A percentile compares a stretch with the other conserved stretches of the same genome.
Conservation (phyloP, 2,329 filamentous ascomycete genomes). For the Epichloe amarillans region DNA sequence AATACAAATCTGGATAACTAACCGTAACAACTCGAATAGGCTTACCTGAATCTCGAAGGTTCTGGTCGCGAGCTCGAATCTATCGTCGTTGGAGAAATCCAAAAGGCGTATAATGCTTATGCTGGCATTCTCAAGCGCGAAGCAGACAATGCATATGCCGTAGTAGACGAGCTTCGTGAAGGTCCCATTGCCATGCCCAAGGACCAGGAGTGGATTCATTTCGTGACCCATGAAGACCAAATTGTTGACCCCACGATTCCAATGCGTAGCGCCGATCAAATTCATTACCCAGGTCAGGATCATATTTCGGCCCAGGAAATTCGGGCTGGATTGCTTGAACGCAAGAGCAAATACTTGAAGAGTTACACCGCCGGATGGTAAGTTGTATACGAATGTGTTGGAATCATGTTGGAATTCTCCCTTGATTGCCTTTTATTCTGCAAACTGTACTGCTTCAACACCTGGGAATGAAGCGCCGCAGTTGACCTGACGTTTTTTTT, state of each 20-base stretch:
- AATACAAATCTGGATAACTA: neutral
- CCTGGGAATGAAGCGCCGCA: constrained; percentile 4
- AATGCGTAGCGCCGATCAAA: constrained; percentile 64
- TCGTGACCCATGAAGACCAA: constrained; percentile 68
- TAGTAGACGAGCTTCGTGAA: constrained; percentile 67
- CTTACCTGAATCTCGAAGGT: constrained; percentile 85
- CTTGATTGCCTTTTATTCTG: neutral
- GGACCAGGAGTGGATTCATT: constrained; percentile 79
- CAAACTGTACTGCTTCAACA: neutral
- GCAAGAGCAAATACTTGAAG: constrained; percentile 98
- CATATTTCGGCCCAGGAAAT: constrained; percentile 75
- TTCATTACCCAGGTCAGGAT: constrained; percentile 83
- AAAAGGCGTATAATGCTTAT: constrained; percentile 93
- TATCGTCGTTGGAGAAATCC: constrained; percentile 93
- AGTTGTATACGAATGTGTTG: constrained; percentile 17
- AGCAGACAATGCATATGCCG: constrained; percentile 64
- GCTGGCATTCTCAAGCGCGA: constrained; percentile 85
- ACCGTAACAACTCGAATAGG: constrained; percentile 33
- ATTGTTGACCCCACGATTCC: constrained; percentile 78
- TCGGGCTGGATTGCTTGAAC: constrained; percentile 78
- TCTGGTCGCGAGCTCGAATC: constrained; percentile 91
- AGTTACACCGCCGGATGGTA: constrained; percentile 94
- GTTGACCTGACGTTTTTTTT: neutral
- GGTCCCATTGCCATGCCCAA: constrained; percentile 89
- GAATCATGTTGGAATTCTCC: neutral